A percentile compares a stretch with the other conserved stretches of the same genome.
These are phyloP conservation scores for Penicillium desertorum DNA, from an alignment of 495 filamentous ascomycete genomes.

Conservation along the genomic window DNA sequence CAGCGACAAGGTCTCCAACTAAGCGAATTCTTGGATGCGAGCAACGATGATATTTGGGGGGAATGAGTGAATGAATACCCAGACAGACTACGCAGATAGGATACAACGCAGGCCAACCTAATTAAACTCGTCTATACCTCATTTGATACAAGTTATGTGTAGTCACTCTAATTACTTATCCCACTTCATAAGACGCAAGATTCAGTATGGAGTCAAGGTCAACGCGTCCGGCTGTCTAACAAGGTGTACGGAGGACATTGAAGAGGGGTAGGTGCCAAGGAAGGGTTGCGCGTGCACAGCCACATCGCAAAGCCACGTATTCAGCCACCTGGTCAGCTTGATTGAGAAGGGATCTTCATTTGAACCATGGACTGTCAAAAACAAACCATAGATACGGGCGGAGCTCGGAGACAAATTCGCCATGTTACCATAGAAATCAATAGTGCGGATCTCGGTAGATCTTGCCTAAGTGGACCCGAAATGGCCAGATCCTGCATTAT, in stretches of 20 bases:
- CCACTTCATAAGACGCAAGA: background rate
- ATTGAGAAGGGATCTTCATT: background rate
- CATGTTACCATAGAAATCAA: background rate
- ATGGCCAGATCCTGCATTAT: background rate
- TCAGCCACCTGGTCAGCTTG: background rate
- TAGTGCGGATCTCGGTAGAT: constrained; percentile 8
- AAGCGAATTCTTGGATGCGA: background rate
- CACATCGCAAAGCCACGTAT: background rate
- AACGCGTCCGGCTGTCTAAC: background rate
- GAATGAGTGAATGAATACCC: constrained; percentile 1
- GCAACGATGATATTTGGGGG: background rate
- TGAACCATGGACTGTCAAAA: background rate
- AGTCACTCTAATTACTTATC: background rate
- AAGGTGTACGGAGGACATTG: too few species aligned
- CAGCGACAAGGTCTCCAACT: constrained; percentile 9
- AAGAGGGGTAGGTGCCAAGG: background rate
- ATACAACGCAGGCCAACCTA: background rate
- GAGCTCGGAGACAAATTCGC: background rate
- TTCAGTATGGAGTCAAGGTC: background rate
- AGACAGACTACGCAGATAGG: background rate
- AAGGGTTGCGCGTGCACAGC: background rate
- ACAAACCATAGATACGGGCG: background rate
- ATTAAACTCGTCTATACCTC: background rate
- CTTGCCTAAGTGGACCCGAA: background rate
- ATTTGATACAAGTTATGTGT: background rate